phyloP scores from a whole-genome alignment of 495 filamentous ascomycete species.

The Pyronema omphalodes region DNA sequence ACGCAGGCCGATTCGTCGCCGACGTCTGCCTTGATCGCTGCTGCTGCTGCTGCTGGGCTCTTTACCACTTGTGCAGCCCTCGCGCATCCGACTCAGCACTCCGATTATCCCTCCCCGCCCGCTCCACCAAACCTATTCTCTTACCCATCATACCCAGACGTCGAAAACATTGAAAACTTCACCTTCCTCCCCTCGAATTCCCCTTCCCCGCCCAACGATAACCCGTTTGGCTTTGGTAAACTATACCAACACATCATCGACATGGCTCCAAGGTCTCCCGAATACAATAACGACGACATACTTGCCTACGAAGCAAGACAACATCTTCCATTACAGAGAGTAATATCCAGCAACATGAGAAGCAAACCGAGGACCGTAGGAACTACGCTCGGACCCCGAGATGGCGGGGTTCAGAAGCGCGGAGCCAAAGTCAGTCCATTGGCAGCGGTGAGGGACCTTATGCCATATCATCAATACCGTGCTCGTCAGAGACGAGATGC shows the following conservation, averaged over 20 bases:
- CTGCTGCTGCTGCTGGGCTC: background rate
- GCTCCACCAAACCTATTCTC: background rate
- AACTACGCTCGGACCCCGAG: background rate
- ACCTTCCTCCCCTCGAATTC: no score
- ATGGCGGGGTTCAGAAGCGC: background rate
- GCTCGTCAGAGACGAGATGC: constrained; percentile 21
- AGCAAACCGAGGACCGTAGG: background rate
- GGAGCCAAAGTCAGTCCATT: constrained; percentile 3
- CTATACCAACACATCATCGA: background rate
- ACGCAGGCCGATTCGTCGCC: background rate
- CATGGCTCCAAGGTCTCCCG: background rate
- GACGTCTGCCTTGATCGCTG: background rate
- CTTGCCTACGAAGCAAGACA: background rate
- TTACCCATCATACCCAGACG: background rate
- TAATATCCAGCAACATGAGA: background rate
- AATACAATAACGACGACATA: background rate
- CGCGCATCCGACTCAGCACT: background rate
- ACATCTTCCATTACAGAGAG: background rate
- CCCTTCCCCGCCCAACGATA: no score
- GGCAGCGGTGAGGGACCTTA: constrained; percentile 13
- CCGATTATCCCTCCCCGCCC: background rate
- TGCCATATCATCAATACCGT: constrained; percentile 23
- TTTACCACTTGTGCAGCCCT: no score
- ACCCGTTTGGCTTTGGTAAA: no score
- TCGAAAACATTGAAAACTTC: no score